These are phyloP conservation scores for Leishmania tropica DNA, from an alignment of 208 protist species.

Conservation along the genomic window DNA sequence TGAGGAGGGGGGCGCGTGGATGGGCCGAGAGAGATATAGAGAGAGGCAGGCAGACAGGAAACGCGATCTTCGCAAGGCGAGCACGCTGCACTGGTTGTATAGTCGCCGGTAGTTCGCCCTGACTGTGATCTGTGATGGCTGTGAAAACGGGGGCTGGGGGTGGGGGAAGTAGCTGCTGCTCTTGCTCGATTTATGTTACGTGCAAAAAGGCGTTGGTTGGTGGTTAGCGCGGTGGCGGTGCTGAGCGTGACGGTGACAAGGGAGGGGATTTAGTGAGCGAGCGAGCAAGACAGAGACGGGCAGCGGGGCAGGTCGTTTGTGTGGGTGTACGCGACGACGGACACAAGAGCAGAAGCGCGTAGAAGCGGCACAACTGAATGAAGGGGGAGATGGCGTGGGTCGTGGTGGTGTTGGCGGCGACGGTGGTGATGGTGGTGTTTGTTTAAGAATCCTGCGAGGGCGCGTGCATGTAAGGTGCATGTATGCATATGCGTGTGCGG, in stretches of 20 bases:
- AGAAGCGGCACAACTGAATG: background rate
- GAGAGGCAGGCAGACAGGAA: background rate
- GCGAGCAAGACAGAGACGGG: background rate
- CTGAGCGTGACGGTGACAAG: background rate
- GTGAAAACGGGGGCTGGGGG: background rate
- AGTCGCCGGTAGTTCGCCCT: background rate
- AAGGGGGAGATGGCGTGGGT: background rate
- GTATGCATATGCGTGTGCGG: background rate
- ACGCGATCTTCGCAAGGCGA: background rate
- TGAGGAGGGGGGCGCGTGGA: background rate
- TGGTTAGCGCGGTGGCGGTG: background rate
- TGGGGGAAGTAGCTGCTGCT: background rate
- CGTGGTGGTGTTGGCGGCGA: background rate
- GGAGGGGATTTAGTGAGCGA: background rate
- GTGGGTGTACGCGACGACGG: background rate
- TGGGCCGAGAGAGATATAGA: background rate
- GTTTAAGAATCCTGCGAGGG: background rate
- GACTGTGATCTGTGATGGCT: background rate
- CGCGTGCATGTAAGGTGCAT: background rate
- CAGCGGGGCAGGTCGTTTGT: background rate
- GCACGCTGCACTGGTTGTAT: background rate
- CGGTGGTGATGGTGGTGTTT: background rate
- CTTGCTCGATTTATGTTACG: background rate
- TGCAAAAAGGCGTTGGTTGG: background rate
- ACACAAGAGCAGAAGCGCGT: background rate